Base-by-base conservation (phyloP, 106 monocot genomes). In the Dendrobium officinale region DNA sequence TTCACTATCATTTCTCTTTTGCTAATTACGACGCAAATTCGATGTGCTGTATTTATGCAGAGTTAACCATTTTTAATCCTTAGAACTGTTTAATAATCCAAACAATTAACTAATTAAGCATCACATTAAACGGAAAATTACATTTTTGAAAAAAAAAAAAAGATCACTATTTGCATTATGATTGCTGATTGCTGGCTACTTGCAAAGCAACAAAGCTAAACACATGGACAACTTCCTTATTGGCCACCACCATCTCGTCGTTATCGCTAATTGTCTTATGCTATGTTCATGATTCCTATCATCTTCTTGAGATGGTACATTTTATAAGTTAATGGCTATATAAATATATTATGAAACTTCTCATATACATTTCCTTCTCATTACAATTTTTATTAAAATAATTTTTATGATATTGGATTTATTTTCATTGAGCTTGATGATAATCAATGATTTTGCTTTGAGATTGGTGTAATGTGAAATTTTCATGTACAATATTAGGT, bases 241-340 rank as follows among this genome's bases (percentile, higher is more conserved):
- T 66, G 64, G 64, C 22, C 64, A 24, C 64, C 64, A 66, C 64
- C 64, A 66, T 10, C 64, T 66, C 64, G 64, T 66, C 64, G 9
- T 66, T 66, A 66, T 66, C 24, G 64, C 10, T 66, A 8, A 66
- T 66, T 66, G 64, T 66, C 64, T 26, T 66, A 15, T 66, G 64
- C 64, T 66, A 66, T 66, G 64, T 66, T 66, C 64, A 26, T 26
- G 64, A 66, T 66, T 26, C 64, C n/a, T 66, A 66, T 66, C 5
- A 22, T 64, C 5, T 24, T 24, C 1, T 51, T 51, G 51, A 51
- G 13, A 51, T 2, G 51, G 10, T 51, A 51, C 51, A 51, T 51
- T 64, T 64, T 64, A n/a, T 64, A 22, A 24, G 64, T 56, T 56
- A 17, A 18, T 19, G 58, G 20, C 5, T 58, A 58, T n/a, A 58